phyloP scores from a whole-genome alignment of 352 stramenopile species.

The Globisporangium sylvaticum region DNA sequence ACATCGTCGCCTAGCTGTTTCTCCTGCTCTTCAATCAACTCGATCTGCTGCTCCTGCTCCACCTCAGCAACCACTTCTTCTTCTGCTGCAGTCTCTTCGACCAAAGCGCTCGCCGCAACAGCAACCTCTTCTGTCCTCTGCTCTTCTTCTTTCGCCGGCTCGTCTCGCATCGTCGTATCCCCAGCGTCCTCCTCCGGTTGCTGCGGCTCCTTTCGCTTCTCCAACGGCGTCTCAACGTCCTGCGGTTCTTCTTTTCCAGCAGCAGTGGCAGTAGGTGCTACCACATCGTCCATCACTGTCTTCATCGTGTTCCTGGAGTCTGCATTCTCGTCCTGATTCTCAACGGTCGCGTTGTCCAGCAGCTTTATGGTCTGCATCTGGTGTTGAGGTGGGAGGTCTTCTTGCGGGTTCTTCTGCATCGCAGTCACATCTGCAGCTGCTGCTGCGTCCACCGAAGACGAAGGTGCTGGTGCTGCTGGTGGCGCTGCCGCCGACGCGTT shows the following conservation, averaged over 20 bases:
- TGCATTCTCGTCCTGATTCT: not conserved
- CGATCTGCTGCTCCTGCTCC: not conserved
- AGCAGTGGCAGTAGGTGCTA: not conserved
- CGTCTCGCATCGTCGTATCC: not conserved
- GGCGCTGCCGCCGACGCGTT: not conserved
- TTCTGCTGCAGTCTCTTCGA: not conserved
- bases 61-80: not conserved
- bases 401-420: not conserved
- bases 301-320: not conserved
- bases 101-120: not conserved
- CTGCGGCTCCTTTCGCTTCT: not conserved
- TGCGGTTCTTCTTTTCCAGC: not conserved
- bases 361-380: not conserved
- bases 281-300: not conserved
- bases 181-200: not conserved
- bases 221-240: not conserved
- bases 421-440: not conserved
- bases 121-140: not conserved
- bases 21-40: not conserved
- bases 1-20: not conserved
- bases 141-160: not conserved
- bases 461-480: no score
- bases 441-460: not conserved
- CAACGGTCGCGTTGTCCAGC: slow-evolving; percentile 8
- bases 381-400: not conserved